Percentiles rank a stretch among this genome's conserved stretches.
Evolutionary conservation across 768 basidiomycete genomes (phyloP).

Genomic region (Suillus sp.): DNA sequence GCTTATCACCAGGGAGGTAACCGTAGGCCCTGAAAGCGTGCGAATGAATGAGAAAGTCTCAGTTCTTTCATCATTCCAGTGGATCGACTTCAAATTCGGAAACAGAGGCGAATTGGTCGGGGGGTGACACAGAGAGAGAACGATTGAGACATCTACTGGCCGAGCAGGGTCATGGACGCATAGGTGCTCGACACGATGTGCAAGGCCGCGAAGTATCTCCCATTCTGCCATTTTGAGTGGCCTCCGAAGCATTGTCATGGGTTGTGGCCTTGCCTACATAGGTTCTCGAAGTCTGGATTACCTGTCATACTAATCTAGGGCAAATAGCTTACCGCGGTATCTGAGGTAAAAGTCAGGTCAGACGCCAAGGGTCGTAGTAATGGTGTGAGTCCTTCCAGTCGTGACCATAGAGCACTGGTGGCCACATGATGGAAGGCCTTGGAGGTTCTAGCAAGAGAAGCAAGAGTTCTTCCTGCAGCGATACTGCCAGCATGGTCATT

Average conservation of each 20-base stretch:
- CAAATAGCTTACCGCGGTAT: background rate
- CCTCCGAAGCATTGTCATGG: background rate
- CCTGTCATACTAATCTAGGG: background rate
- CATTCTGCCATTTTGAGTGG: slow-evolving; percentile 10
- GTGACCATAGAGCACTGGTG: slow-evolving; percentile 10
- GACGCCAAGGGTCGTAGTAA: slow-evolving; percentile 8
- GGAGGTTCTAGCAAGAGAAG: slow-evolving; percentile 18
- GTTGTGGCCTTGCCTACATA: background rate
- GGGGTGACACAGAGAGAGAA: slow-evolving; percentile 9
- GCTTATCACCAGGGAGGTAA: slow-evolving; percentile 5
- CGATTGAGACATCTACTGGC: slow-evolving; percentile 3
- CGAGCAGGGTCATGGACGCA: background rate
- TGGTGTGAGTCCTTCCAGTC: slow-evolving; percentile 9
- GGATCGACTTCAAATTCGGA: slow-evolving; percentile 4
- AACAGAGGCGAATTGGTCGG: slow-evolving; percentile 8
- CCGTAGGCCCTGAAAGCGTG: slow-evolving; percentile 8
- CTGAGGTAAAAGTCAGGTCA: background rate
- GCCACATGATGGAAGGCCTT: slow-evolving; percentile 15
- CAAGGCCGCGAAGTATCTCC: slow-evolving; percentile 4
- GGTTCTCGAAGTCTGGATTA: background rate
- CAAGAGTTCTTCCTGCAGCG: slow-evolving; percentile 11
- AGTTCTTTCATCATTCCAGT: slow-evolving; percentile 8
- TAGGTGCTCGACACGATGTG: slow-evolving; percentile 8
- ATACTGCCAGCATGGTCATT: background rate
- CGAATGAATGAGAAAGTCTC: slow-evolving; percentile 13